These are phyloP conservation scores for Ciborinia camelliae DNA, from an alignment of 2,329 filamentous ascomycete species.

Conservation along the genomic window DNA sequence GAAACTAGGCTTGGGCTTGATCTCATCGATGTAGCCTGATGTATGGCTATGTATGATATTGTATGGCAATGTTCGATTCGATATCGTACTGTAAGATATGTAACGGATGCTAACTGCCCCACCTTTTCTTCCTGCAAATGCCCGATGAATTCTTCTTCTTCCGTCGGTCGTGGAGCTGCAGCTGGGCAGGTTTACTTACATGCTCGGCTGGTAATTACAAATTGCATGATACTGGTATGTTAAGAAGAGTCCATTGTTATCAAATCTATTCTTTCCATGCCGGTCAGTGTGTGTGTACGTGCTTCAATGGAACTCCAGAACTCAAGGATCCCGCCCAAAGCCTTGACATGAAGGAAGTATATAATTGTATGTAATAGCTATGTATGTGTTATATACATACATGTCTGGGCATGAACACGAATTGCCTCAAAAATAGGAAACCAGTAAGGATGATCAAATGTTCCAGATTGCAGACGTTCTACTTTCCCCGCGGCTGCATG, in stretches of 20 bases:
- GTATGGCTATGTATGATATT: slow-evolving; percentile 13
- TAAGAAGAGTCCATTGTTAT: background rate
- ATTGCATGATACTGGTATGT: background rate
- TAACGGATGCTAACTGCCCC: slow-evolving; percentile 12
- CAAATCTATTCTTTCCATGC: background rate
- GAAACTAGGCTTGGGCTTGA: background rate
- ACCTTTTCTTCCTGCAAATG: slow-evolving; percentile 16
- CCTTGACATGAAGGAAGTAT: background rate
- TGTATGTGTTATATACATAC: background rate
- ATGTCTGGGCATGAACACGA: background rate
- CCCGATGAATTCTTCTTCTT: slow-evolving; percentile 10
- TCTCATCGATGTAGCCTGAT: slow-evolving; percentile 13
- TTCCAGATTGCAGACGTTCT: slow-evolving; percentile 13
- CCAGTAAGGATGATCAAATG: background rate
- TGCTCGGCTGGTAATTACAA: background rate
- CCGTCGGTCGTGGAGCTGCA: slow-evolving; percentile 15
- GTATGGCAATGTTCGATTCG: slow-evolving; percentile 9
- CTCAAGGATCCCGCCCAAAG: background rate
- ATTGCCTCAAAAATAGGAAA: background rate
- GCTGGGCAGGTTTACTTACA: slow-evolving; percentile 10
- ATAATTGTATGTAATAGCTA: background rate
- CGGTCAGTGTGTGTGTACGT: background rate
- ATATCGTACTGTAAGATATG: background rate
- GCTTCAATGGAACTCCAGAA: background rate
- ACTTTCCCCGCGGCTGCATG: slow-evolving; percentile 12